A percentile compares a stretch with the other conserved stretches of the same genome.
Conservation (phyloP, 2,329 filamentous ascomycete genomes). For the Pyrenophora graminea region DNA sequence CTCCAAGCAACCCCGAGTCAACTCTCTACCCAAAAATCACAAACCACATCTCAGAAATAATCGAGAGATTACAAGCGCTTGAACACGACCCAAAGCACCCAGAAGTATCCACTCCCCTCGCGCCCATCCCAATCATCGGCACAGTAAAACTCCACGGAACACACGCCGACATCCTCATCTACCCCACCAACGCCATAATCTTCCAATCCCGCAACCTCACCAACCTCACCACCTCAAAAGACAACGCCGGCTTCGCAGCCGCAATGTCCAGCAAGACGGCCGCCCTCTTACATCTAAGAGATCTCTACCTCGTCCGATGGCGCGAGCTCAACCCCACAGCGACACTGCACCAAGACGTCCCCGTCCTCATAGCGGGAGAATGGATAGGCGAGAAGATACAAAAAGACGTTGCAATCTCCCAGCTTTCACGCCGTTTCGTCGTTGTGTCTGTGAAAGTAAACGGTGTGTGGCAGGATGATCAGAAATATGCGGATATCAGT, state of each 20-base stretch:
- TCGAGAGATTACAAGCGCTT: constrained; percentile 21
- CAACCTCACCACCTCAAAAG: constrained; percentile 20
- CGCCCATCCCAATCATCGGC: constrained; percentile 29
- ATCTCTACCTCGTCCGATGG: constrained; percentile 26
- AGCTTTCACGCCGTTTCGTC: constrained; percentile 33
- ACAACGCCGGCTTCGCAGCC: constrained; percentile 33
- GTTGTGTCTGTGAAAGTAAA: constrained; percentile 36
- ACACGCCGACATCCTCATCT: constrained; percentile 38
- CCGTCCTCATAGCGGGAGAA: constrained; percentile 36
- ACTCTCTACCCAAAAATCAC: constrained; percentile 40
- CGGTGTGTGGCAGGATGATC: constrained; percentile 28
- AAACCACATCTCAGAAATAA: constrained; percentile 24
- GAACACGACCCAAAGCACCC: constrained; percentile 7
- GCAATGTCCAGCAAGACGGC: constrained; percentile 22
- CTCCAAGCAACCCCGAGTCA: neutral
- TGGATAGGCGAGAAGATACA: constrained; percentile 38
- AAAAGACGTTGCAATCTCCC: constrained; percentile 23
- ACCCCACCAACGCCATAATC: constrained; percentile 22
- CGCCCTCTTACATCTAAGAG: constrained; percentile 22
- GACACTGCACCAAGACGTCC: constrained; percentile 7
- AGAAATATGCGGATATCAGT: neutral
- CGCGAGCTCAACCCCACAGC: constrained; percentile 18
- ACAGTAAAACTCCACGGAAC: constrained; percentile 43
- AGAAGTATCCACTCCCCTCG: constrained; percentile 5
- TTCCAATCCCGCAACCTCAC: constrained; percentile 33